Evolutionary conservation across 495 filamentous ascomycete species (phyloP), one percentile per base, ranked within the genome.

Genomic region (Penicillium mononematosum): DNA sequence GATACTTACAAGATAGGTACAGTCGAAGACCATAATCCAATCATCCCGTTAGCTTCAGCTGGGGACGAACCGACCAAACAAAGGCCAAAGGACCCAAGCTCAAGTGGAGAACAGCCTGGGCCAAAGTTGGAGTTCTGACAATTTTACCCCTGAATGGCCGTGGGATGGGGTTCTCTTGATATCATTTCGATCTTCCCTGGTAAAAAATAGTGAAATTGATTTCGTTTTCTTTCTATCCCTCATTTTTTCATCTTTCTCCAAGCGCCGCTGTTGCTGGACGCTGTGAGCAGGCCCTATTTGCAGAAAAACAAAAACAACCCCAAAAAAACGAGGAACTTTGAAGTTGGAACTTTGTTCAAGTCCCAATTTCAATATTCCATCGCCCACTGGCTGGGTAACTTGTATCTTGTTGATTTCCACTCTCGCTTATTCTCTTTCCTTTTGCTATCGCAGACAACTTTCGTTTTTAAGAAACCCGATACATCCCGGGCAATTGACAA

Each of bases 221-320:
- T 50, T 25, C 16, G 29, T 52, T 49, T 61, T 58, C 59, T 48
- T 58, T 42, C 56, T 47, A 47, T 53, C 59, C 52, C 55, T 56
- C 59, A 58, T 46, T 60, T 39, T 58, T 52, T 29, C 61, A 41
- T 51, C 58, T 65, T 63, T 62, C 67, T 71, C 64, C 62, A 73
- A 68, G 70, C 70, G 70, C 72, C 71, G 72, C 72, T 55, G 59
- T 54, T 66, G 71, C 61, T 64, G 74, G 71, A 74, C 69, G 68
- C 68, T 71, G 72, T 74, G 71, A 75, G 71, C 74, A 74, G 74
- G 71, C 62, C 19, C 19, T 47, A 49, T 68, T 74, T 55, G 49
- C 58, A 69, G 64, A 16, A 53, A 54, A 62, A 61, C 60, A 53
- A 57, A 63, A 50, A 50, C 19, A 59, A 7, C 34, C 32, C 14